phyloP scores from a whole-genome alignment of 1,139 yeast species.

The Suhomyces kunorum region DNA sequence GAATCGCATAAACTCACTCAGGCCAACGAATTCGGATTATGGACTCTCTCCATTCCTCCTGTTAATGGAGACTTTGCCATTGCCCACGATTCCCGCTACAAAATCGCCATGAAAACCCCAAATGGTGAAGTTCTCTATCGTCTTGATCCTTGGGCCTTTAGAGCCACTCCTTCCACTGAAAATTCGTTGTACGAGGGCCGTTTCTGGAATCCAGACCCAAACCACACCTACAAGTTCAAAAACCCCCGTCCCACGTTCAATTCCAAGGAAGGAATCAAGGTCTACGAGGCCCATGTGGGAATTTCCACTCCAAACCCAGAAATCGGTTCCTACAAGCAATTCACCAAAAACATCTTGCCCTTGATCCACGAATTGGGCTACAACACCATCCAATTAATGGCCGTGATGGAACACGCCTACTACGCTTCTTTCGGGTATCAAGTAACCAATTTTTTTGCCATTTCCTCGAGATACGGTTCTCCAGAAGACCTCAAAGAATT shows the following conservation, averaged over 20 bases:
- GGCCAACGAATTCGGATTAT: conserved; percentile 66
- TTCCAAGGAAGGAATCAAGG: conserved; percentile 54
- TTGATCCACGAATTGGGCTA: conserved; percentile 81
- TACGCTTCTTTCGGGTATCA: conserved; percentile 98
- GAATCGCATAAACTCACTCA: conserved; percentile 54
- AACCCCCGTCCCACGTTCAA: conserved; percentile 58
- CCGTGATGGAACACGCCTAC: conserved; percentile 98
- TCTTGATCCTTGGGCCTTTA: conserved; percentile 83
- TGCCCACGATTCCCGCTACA: conserved; percentile 78
- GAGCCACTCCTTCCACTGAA: conserved; percentile 71
- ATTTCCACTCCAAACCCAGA: conserved; percentile 89
- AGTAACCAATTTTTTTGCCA: conserved; percentile 88
- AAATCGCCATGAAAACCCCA: conserved; percentile 65
- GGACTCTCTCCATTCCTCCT: conserved; percentile 59
- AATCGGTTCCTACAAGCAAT: conserved; percentile 82
- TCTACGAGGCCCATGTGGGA: conserved; percentile 96
- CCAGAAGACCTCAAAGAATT: conserved; percentile 93
- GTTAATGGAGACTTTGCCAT: conserved; percentile 63
- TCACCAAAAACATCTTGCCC: conserved; percentile 80
- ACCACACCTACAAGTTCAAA: conserved; percentile 56
- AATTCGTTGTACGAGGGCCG: conserved; percentile 69
- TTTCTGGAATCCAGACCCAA: conserved; percentile 79
- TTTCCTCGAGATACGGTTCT: conserved; percentile 85
- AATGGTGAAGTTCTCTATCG: conserved; percentile 75
- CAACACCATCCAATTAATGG: conserved; percentile 94